phyloP scores from a whole-genome alignment of 2,329 filamentous ascomycete species.

The Harringtonia aguacate region DNA sequence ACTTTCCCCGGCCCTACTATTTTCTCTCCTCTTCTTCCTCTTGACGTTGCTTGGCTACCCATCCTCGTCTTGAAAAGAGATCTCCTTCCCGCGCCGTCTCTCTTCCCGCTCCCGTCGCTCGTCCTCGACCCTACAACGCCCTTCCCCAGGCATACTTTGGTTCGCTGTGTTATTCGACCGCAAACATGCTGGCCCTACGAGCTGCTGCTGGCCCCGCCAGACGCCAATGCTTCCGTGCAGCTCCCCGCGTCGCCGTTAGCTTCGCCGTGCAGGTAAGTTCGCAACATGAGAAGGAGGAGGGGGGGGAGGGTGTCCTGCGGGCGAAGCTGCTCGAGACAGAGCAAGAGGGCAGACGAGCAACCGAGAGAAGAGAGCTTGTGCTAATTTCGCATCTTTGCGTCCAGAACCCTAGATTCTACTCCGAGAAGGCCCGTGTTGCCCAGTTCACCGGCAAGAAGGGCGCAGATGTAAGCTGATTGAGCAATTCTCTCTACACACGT shows the following conservation, averaged over 20 bases:
- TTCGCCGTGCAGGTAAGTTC: conserved; percentile 48
- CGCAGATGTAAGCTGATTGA: conserved; percentile 56
- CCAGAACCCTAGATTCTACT: conserved; percentile 48
- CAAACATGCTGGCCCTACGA: conserved; percentile 72
- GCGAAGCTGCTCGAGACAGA: not conserved
- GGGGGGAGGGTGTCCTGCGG: too few species aligned
- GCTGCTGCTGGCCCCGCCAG: conserved; percentile 65
- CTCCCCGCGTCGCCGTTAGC: conserved; percentile 42
- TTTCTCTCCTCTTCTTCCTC: not conserved
- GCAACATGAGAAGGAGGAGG: not conserved
- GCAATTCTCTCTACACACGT: not conserved
- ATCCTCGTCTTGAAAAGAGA: not conserved
- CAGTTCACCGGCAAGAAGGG: conserved; percentile 90
- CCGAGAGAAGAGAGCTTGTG: not conserved
- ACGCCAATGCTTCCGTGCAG: conserved; percentile 66
- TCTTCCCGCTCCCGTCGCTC: not conserved
- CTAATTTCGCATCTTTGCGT: not conserved
- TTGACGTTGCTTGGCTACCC: not conserved
- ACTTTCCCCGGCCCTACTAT: conserved; percentile 5
- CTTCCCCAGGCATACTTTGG: not conserved
- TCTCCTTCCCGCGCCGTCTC: not conserved
- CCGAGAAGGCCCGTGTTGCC: conserved; percentile 57
- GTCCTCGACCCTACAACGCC: not conserved
- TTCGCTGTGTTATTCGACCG: not conserved
- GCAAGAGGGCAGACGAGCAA: too few species aligned